These are phyloP conservation scores for Rickenella mellea DNA, from an alignment of 768 basidiomycete species.

Conservation along the genomic window DNA sequence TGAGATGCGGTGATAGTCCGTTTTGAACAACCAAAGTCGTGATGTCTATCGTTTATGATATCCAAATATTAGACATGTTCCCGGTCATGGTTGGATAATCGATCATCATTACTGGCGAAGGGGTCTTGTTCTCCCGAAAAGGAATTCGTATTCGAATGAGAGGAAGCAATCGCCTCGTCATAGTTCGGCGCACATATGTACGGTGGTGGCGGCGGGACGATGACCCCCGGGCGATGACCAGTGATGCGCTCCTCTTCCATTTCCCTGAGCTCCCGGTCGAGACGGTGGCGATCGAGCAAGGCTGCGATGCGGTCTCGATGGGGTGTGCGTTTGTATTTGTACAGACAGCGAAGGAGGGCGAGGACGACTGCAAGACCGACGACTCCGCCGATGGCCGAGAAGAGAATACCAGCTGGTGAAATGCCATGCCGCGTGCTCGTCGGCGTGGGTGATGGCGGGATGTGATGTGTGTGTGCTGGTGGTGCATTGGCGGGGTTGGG, in stretches of 20 bases:
- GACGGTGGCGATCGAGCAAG: constrained; percentile 31
- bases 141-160: no score
- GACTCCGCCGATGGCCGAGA: constrained; percentile 36
- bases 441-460: background rate
- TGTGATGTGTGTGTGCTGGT: no score
- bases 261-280: constrained; percentile 44
- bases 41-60: no score
- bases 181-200: background rate
- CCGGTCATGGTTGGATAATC: no score
- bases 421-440: constrained; percentile 6
- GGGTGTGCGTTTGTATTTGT: constrained; percentile 36
- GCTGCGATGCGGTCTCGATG: constrained; percentile 33
- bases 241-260: constrained; percentile 22
- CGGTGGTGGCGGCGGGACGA: background rate
- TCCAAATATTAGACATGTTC: no score
- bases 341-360: constrained; percentile 29
- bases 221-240: background rate
- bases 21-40: no score
- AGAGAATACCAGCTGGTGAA: constrained; percentile 32
- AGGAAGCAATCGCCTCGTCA: background rate
- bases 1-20: no score
- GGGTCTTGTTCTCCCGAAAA: no score
- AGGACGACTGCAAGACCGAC: constrained; percentile 25
- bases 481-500: background rate
- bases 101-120: no score